phyloP scores from a whole-genome alignment of 2,329 filamentous ascomycete genomes.

The Colletotrichum higginsianum region DNA sequence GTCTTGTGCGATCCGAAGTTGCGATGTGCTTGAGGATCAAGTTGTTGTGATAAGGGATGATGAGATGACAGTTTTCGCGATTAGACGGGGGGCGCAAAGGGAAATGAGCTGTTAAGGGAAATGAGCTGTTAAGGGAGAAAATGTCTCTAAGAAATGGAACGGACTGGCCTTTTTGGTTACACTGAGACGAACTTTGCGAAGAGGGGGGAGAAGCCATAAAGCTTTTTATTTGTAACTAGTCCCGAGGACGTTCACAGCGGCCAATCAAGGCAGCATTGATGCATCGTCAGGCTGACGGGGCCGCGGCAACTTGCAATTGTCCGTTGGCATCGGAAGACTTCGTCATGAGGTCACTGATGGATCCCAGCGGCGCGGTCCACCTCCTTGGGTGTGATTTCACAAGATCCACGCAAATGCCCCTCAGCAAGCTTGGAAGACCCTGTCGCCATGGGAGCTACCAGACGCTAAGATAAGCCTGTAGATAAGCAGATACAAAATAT shows the following conservation, averaged over 20 bases:
- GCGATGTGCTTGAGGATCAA: background rate
- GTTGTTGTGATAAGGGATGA: slow-evolving; percentile 28
- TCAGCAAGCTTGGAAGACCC: slow-evolving; percentile 15
- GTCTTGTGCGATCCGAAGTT: slow-evolving; percentile 17
- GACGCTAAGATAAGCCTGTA: slow-evolving; percentile 16
- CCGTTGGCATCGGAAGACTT: slow-evolving; percentile 27
- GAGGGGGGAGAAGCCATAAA: slow-evolving; percentile 4
- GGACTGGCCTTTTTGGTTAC: slow-evolving; percentile 23
- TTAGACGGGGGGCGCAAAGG: background rate
- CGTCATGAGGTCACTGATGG: slow-evolving; percentile 42
- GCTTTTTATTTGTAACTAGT: background rate
- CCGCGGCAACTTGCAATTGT: slow-evolving; percentile 31
- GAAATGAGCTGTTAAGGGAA: background rate
- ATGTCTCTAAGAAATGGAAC: slow-evolving; percentile 27
- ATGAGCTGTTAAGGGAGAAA: slow-evolving; percentile 29
- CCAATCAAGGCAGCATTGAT: slow-evolving; percentile 34
- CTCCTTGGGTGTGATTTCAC: slow-evolving; percentile 24
- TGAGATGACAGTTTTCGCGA: slow-evolving; percentile 14
- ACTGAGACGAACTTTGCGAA: slow-evolving; percentile 28
- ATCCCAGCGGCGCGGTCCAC: slow-evolving; percentile 21
- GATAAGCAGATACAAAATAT: background rate
- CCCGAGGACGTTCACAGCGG: background rate
- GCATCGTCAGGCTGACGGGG: slow-evolving; percentile 30
- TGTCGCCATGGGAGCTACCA: slow-evolving; percentile 14
- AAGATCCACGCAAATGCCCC: slow-evolving; percentile 21